These are phyloP conservation scores for Neoboletus magnificus DNA, from an alignment of 768 basidiomycete species.

Conservation along the genomic window DNA sequence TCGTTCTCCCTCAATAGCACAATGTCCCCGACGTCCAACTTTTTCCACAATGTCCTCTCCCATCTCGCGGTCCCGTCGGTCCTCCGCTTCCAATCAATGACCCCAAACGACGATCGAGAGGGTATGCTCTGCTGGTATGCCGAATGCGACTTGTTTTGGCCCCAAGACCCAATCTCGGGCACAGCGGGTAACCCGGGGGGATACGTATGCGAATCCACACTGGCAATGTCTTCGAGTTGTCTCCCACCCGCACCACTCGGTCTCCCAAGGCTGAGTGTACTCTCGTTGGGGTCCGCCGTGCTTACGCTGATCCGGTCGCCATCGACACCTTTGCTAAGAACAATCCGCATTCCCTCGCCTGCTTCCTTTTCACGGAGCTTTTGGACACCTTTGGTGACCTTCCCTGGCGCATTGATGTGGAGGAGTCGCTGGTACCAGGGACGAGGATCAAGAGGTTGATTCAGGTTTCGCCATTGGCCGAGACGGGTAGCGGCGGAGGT, in stretches of 20 bases:
- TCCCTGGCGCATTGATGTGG: constrained; percentile 65
- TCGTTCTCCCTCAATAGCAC: constrained; percentile 91
- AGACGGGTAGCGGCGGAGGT: constrained; percentile 90
- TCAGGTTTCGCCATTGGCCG: constrained; percentile 86
- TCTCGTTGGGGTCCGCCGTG: constrained; percentile 43
- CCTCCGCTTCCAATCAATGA: constrained; percentile 76
- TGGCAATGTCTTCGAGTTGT: constrained; percentile 64
- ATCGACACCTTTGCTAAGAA: constrained; percentile 47
- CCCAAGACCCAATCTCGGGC: constrained; percentile 35
- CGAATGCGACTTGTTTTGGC: constrained; percentile 38
- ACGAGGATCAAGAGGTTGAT: constrained; percentile 75
- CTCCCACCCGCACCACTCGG: constrained; percentile 44
- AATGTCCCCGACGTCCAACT: constrained; percentile 95
- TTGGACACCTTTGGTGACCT: constrained; percentile 79
- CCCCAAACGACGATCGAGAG: constrained; percentile 59
- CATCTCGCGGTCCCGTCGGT: constrained; percentile 72
- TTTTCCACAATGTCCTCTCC: constrained; percentile 98
- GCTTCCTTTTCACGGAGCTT: constrained; percentile 83
- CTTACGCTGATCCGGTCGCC: constrained; percentile 39
- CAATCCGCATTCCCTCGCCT: constrained; percentile 58
- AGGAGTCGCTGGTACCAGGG: constrained; percentile 73
- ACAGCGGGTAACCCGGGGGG: constrained; percentile 43
- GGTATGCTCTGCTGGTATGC: constrained; percentile 55
- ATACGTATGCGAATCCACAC: constrained; percentile 63
- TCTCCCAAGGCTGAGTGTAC: constrained; percentile 39